Base-by-base conservation (phyloP, 2,329 filamentous ascomycete genomes). In the Ceratocystis destructans region DNA sequence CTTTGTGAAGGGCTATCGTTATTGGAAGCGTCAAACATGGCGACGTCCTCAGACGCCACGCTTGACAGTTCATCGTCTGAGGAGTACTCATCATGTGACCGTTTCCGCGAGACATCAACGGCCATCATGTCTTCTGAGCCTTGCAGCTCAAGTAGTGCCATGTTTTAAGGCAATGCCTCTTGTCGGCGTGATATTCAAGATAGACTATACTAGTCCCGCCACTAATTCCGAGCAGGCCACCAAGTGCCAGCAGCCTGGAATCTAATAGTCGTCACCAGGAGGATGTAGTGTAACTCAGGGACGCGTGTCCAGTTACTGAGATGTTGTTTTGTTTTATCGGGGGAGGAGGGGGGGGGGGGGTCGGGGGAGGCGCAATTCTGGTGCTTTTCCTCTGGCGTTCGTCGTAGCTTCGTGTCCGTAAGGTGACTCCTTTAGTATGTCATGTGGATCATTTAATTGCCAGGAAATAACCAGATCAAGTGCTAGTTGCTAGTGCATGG, bases 121-220 rank as follows among this genome's bases (percentile, higher is more conserved):
- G 80, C 78, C 71, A 77, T 76, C 37, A 80, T 75, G 68, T 68
- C 66, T 45, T 65, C 66, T 12, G 66, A 64, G 31, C 66, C 65
- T 37, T 53, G 33, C 22, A 81, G 75, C 64, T 77, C 74, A 57
- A 76, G 73, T 31, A 83, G 74, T 71, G 81, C 77, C 80, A 82
- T 82, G 3, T 57, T 57, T 12, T 3, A 57, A 17, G 22, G 22
- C 15, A n/a, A 28, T 57, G 25, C 25, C 53, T 31, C 25, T 22
- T 57, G 7, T n/a, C 7, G 22, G 12, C 25, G n/a, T 22, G 8
- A 15, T 17, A 15, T 57, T 12, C 3, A 57, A 28, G 25, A 28
- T 28, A 57, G 31, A 15, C 22, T 57, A 22, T 28, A 33, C 53
- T 57, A 57, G 25, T 17, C 15, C 25, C 31, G 53, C 53, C 10